phyloP scores from a whole-genome alignment of 176 grass and related monocot species.

The Typha latifolia region DNA sequence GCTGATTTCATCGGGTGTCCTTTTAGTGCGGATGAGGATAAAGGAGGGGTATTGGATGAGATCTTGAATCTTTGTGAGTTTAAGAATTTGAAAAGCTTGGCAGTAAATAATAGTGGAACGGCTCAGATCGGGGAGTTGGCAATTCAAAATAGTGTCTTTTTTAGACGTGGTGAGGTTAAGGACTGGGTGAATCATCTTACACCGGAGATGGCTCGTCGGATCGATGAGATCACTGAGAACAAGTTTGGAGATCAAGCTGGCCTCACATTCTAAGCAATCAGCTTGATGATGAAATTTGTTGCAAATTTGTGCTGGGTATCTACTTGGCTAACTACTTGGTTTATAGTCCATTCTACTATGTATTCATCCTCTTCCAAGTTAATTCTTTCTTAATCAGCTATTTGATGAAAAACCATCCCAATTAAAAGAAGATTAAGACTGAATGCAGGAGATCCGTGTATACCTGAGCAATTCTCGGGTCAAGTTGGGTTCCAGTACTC shows the following conservation, averaged over 20 bases:
- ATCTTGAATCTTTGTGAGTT: slow-evolving; percentile 7
- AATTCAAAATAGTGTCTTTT: neutral
- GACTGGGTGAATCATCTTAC: slow-evolving; percentile 11
- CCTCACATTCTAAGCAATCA: neutral
- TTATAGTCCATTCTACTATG: too few relatives aligned
- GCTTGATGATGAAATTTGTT: too few relatives aligned
- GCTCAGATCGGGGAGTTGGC: neutral
- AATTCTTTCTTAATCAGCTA: too few relatives aligned
- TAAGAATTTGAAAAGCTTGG: neutral
- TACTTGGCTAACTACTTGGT: too few relatives aligned
- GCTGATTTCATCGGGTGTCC: slow-evolving; percentile 5
- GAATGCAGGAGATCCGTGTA: too few relatives aligned
- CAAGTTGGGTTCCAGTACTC: too few relatives aligned
- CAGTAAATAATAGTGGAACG: neutral
- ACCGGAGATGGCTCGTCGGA: slow-evolving; percentile 5
- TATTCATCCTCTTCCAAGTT: too few relatives aligned
- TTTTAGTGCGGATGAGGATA: slow-evolving; percentile 7
- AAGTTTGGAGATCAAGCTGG: slow-evolving; percentile 3
- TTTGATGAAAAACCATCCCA: too few relatives aligned
- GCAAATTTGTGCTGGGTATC: too few relatives aligned
- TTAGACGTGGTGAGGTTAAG: slow-evolving; percentile 1
- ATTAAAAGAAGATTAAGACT: too few relatives aligned
- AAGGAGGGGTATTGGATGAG: neutral
- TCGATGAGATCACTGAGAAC: neutral
- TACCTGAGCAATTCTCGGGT: too few relatives aligned